phyloP scores from a whole-genome alignment of 345 rosid genomes.

The Viola odorata region DNA sequence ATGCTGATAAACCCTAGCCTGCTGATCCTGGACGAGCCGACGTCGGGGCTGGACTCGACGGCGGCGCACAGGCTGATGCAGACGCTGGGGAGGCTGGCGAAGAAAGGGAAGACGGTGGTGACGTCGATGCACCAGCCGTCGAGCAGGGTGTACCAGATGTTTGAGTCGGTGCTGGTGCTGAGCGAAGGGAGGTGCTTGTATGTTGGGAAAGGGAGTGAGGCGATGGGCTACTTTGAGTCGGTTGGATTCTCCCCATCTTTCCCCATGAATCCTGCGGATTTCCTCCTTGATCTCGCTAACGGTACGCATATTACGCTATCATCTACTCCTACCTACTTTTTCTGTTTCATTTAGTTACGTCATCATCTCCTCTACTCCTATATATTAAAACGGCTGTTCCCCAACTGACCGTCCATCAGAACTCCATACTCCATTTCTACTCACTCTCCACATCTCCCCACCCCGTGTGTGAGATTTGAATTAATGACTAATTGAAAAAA shows the following conservation, averaged over 20 bases:
- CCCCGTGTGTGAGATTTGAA: no score
- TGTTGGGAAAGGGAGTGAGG: conserved; percentile 69
- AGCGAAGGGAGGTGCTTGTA: conserved; percentile 77
- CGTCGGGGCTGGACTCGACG: conserved; percentile 90
- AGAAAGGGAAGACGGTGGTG: conserved; percentile 66
- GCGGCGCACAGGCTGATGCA: conserved; percentile 74
- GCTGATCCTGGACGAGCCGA: conserved; percentile 78
- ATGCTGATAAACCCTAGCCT: conserved; percentile 76
- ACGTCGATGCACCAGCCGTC: conserved; percentile 93
- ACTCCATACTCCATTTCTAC: no score
- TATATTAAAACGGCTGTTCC: no score
- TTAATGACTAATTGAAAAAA: no score
- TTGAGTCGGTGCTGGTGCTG: conserved; percentile 63
- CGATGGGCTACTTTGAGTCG: conserved; percentile 61
- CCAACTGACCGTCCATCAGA: no score
- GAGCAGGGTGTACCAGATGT: conserved; percentile 77
- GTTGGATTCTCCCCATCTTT: conserved; percentile 85
- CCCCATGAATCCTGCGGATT: conserved; percentile 96
- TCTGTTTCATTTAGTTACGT: not conserved
- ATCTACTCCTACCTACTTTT: not conserved
- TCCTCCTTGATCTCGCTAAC: conserved; percentile 93
- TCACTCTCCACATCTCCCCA: no score
- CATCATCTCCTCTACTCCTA: no score
- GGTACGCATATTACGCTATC: conserved; percentile 48
- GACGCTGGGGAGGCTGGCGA: conserved; percentile 52